Base-by-base conservation (phyloP, 2,329 filamentous ascomycete genomes). In the Beauveria australis region DNA sequence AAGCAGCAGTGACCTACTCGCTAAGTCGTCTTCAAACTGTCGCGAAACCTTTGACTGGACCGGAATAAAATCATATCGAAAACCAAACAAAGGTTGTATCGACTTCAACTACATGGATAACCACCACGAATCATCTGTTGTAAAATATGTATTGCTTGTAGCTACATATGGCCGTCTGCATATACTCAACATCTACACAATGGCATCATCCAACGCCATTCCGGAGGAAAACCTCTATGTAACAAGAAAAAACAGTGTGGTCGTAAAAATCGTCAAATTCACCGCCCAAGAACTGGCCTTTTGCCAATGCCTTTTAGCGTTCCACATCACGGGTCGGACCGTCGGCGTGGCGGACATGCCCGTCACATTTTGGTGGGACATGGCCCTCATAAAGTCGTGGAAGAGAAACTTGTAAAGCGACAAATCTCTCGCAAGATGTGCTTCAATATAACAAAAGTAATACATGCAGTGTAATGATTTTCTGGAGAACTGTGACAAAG, bases 201-300 rank as follows among this genome's bases (percentile, higher is more conserved):
- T 51, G 7, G 24, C 24, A 53, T 53, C 40, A 28, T 46, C 33
- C 30, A 46, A 53, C 56, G 56, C 48, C 48, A 37, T 37, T 30
- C 24, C 46, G 3, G 24, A 46, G 41, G 22, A n/a, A 33, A 46
- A 24, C 46, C 33, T 59, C 55, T 51, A 58, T 51, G 46, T 16
- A 41, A 56, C 10, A 51, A 28, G 43, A 41, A 8, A 7, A 33
- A 44, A 43, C 14, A 33, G 19, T 28, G 41, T 58, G 33, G 33
- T 58, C 56, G 37, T 59, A 44, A 59, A 46, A 10, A 37, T 59
- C 56, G 40, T 59, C n/a, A 59, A 41, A 53, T 16, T 9, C n/a
- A 5, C 30, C 2, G 16, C 22, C n/a, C 9, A 1, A 26, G 14
- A 49, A 46, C 10, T 28, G 3, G 28, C 6, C 9, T 9, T 37